Evolutionary conservation across 164 flowering plant genomes (phyloP).

Genomic region (Echeveria elegans): DNA sequence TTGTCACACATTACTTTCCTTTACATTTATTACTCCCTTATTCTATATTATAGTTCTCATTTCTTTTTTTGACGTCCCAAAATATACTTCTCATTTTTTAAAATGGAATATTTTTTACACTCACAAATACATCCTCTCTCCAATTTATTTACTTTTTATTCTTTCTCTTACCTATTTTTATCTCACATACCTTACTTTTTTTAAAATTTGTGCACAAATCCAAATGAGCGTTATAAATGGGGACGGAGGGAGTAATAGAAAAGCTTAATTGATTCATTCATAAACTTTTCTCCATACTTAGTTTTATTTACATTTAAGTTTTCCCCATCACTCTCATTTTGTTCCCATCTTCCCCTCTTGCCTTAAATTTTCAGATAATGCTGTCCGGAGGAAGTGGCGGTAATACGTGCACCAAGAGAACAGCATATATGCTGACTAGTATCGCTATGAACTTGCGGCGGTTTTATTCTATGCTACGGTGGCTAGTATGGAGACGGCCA

Average conservation of each 20-base stretch:
- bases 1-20: not conserved
- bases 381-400: conserved; percentile 12
- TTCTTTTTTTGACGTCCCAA: no score
- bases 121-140: no score
- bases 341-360: not conserved
- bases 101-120: no score
- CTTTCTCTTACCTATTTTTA: not conserved
- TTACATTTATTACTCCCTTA: not conserved
- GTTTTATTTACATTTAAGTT: not conserved
- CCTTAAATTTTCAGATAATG: conserved; percentile 11
- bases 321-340: not conserved
- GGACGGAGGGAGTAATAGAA: no score
- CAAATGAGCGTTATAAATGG: no score
- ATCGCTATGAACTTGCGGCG: conserved; percentile 34
- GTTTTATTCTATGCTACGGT: conserved; percentile 38
- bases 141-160: not conserved
- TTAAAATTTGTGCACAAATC: no score
- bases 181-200: no score
- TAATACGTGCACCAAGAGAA: conserved; percentile 10
- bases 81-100: no score
- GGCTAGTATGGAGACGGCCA: conserved; percentile 35
- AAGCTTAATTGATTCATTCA: not conserved
- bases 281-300: not conserved
- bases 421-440: conserved; percentile 21
- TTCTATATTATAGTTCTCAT: no score